Evolutionary conservation across 148 eudicot species (phyloP).

Genomic region (Euryodendron excelsum): DNA sequence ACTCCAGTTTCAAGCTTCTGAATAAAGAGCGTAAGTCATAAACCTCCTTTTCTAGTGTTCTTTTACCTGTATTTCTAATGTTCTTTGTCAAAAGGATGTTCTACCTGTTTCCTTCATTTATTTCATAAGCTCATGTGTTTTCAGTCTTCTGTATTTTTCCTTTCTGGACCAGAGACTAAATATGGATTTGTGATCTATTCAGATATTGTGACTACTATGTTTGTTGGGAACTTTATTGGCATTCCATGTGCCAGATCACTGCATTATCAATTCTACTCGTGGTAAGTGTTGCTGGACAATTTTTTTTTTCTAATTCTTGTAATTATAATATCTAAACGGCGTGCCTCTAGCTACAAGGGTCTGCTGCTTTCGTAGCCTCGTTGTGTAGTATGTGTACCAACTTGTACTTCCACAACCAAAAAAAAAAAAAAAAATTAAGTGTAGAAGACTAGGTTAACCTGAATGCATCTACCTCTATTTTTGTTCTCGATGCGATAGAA

Average conservation of each 20-base stretch:
- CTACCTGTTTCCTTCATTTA: neutral
- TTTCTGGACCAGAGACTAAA: constrained; percentile 12
- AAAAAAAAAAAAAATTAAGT: neutral
- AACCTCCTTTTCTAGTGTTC: neutral
- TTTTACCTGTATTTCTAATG: neutral
- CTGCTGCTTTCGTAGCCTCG: neutral
- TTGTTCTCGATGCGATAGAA: neutral
- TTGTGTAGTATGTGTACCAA: neutral
- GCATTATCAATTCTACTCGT: constrained; percentile 94
- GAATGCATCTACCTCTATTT: neutral
- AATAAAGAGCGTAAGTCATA: constrained; percentile 59
- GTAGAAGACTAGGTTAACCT: neutral
- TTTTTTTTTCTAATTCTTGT: neutral
- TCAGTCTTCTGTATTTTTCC: neutral
- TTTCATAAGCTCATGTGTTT: neutral
- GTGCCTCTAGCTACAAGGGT: neutral
- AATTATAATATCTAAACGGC: neutral
- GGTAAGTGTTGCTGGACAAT: constrained; percentile 46
- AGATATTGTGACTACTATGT: constrained; percentile 83
- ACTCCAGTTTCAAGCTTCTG: constrained; percentile 40
- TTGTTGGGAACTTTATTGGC: constrained; percentile 94
- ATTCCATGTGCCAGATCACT: constrained; percentile 87
- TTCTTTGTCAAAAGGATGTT: neutral
- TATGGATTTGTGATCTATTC: constrained; percentile 23
- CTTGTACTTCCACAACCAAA: neutral